These are phyloP conservation scores for Tetradesmus obliquus DNA, from an alignment of 139 green algal species.

Conservation along the genomic window DNA sequence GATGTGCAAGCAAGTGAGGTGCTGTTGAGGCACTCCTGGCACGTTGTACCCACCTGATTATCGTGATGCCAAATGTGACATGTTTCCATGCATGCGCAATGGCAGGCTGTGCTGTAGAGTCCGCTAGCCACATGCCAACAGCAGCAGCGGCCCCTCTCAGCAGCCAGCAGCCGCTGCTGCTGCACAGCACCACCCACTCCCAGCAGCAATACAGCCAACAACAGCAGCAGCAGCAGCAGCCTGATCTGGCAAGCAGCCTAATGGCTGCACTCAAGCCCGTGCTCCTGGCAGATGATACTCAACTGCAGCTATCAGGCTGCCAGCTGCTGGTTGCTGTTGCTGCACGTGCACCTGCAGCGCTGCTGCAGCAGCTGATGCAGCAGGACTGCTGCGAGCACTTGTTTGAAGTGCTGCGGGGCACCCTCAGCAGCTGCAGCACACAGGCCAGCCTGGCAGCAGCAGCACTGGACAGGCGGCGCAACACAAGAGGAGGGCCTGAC, in stretches of 20 bases:
- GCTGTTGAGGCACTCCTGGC: too few species aligned
- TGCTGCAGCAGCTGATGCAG: not conserved
- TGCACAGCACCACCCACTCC: not conserved
- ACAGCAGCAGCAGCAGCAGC: not conserved
- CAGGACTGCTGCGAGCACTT: constrained; percentile 27
- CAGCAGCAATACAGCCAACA: not conserved
- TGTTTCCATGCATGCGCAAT: too few species aligned
- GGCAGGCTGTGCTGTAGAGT: constrained; percentile 30
- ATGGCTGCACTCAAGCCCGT: not conserved
- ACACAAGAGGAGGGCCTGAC: not conserved
- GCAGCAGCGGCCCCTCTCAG: not conserved
- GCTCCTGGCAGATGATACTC: not conserved
- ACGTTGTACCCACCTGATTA: too few species aligned
- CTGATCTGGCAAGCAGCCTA: not conserved
- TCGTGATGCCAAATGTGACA: too few species aligned
- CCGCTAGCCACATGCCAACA: not conserved
- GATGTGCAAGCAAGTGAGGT: too few species aligned
- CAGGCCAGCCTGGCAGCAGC: not conserved
- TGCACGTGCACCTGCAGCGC: not conserved
- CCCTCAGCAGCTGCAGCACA: constrained; percentile 20
- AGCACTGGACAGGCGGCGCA: not conserved
- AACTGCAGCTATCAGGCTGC: not conserved
- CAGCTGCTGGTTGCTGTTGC: constrained; percentile 18
- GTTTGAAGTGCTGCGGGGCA: constrained; percentile 37
- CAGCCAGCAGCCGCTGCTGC: not conserved